Evolutionary conservation across 768 basidiomycete genomes (phyloP), one percentile per base, ranked within the genome.

Genomic region (Sarcomyxa edulis): DNA sequence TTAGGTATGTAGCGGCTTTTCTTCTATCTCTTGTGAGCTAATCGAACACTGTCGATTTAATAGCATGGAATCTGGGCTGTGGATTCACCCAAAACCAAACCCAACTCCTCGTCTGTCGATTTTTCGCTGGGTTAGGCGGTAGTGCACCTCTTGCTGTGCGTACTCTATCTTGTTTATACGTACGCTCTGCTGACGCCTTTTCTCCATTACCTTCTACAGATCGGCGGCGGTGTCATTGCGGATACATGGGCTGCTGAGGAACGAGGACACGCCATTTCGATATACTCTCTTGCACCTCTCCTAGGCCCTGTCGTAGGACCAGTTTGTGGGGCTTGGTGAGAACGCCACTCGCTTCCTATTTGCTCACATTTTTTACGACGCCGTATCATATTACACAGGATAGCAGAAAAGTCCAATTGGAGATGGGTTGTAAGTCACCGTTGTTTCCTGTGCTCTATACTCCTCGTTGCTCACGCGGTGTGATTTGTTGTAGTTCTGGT

Each of bases 111-210:
- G 78, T 64, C 0, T 87, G 86, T 49, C 73, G 84, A 15, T 74
- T 87, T 47, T 57, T 86, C 2, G 60, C 83, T 1, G 84, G 85
- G 2, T 40, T 88, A 2, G 85, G 85, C 15, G 85, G 84, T 0
- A 79, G 80, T 37, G 84, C 84, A 0, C 81, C 84, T 6, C 59
- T 84, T 3, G 58, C 76, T 7, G 74, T 84, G 47, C n/a, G 65
- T 51, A 69, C 20, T 58, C 72, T 42, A 62, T 50, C 2, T 69
- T 67, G 37, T 62, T 65, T 10, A 62, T 68, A 45, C 43, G 64
- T 2, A 50, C 61, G 3, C 62, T 64, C 7, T 35, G 71, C 2
- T 63, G 63, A 18, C 6, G 6, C 19, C 19, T n/a, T 7, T 35
- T 20, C 32, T 37, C 14, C 15, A n/a, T 15, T 4, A 10, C 34